Evolutionary conservation across 1,284 basidiomycete species (phyloP).

Genomic region (Puccinia polysora): DNA sequence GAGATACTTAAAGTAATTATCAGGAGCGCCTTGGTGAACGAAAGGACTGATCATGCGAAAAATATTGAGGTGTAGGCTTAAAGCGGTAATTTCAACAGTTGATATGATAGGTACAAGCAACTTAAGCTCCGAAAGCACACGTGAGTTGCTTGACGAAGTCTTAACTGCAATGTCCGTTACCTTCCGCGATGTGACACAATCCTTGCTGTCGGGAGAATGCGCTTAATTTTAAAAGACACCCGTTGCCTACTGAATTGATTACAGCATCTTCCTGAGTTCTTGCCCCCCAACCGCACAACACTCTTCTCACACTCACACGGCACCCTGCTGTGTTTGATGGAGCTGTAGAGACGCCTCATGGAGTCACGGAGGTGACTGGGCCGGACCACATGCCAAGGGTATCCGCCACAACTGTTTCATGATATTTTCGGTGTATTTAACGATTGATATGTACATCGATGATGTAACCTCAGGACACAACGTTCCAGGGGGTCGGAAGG

Average conservation of each 20-base stretch:
- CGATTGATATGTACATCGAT: too few relatives aligned
- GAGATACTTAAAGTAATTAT: neutral
- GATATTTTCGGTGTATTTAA: too few relatives aligned
- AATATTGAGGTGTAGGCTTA: constrained; percentile 4
- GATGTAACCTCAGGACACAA: too few relatives aligned
- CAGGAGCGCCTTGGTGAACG: neutral
- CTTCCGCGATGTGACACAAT: too few relatives aligned
- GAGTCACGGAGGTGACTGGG: constrained; percentile 3
- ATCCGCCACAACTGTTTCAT: constrained; percentile 20
- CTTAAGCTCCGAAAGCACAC: too few relatives aligned
- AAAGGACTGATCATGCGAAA: constrained; percentile 2
- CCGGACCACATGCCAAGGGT: neutral
- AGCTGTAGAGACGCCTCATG: constrained; percentile 8
- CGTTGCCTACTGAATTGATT: too few relatives aligned
- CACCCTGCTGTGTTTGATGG: neutral
- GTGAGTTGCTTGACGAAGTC: too few relatives aligned
- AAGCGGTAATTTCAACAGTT: constrained; percentile 10
- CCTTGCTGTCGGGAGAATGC: too few relatives aligned
- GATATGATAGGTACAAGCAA: neutral
- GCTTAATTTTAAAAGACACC: too few relatives aligned
- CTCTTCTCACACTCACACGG: neutral
- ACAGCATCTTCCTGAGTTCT: too few relatives aligned
- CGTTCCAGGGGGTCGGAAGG: too few relatives aligned
- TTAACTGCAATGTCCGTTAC: too few relatives aligned
- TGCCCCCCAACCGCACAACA: neutral